Evolutionary conservation across 1,284 basidiomycete species (phyloP).

Genomic region (Porogramme epimiltina): DNA sequence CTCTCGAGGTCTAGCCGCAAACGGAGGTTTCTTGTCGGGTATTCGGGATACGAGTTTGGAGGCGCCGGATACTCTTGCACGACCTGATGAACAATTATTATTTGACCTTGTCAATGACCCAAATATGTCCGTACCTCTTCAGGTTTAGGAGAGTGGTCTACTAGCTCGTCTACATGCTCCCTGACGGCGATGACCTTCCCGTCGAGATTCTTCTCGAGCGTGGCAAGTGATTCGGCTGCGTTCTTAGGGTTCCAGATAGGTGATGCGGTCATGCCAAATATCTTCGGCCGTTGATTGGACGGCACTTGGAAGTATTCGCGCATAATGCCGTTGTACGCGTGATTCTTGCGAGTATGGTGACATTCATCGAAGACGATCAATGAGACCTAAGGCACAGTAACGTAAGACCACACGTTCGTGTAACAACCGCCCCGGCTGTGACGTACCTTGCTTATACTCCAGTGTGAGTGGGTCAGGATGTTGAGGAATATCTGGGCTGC

Average conservation of each 20-base stretch:
- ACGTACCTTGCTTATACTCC: conserved; percentile 63
- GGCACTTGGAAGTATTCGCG: conserved; percentile 68
- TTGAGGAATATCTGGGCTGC: conserved; percentile 82
- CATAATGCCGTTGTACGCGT: conserved; percentile 83
- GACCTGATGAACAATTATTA: conserved; percentile 40
- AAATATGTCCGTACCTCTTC: conserved; percentile 50
- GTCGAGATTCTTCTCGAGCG: conserved; percentile 73
- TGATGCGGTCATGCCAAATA: conserved; percentile 90
- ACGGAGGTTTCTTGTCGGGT: conserved; percentile 57
- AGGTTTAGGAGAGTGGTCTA: conserved; percentile 62
- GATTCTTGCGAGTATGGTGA: conserved; percentile 77
- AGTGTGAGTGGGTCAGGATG: conserved; percentile 76
- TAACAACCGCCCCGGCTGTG: no score
- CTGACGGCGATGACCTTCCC: conserved; percentile 74
- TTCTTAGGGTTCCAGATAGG: conserved; percentile 79
- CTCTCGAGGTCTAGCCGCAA: conserved; percentile 51
- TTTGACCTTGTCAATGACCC: neutral
- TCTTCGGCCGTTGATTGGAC: conserved; percentile 58
- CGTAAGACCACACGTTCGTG: neutral
- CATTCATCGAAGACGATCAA: conserved; percentile 85
- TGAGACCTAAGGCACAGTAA: conserved; percentile 51
- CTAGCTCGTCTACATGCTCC: conserved; percentile 64
- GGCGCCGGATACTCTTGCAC: conserved; percentile 58
- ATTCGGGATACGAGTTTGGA: conserved; percentile 48
- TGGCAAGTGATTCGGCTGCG: conserved; percentile 55